These are phyloP conservation scores for Globisporangium uncinulatum DNA, from an alignment of 352 stramenopile species.

Conservation along the genomic window DNA sequence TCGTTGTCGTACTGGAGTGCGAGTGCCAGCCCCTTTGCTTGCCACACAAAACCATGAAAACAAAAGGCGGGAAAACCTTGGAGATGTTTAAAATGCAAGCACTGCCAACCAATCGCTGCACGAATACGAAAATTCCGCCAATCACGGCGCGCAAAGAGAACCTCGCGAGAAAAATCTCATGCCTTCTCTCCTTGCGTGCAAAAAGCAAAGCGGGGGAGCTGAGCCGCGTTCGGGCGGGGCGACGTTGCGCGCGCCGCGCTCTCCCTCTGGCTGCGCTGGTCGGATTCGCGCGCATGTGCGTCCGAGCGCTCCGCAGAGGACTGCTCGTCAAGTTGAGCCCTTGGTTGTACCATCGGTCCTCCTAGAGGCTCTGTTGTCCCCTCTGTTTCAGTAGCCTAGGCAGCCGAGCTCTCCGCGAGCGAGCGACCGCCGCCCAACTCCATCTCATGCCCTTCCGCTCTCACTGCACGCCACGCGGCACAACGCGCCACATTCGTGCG, in stretches of 20 bases:
- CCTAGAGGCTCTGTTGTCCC: background rate
- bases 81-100: background rate
- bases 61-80: background rate
- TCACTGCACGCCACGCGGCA: background rate
- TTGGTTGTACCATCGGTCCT: background rate
- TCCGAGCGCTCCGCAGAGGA: background rate
- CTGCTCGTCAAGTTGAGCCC: background rate
- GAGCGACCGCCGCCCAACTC: background rate
- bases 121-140: slow-evolving; percentile 18
- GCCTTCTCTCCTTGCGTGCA: too few species aligned
- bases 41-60: background rate
- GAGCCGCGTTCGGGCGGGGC: background rate
- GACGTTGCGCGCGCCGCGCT: background rate
- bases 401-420: background rate
- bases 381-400: background rate
- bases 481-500: background rate
- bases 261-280: background rate
- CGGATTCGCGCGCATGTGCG: background rate
- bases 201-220: background rate
- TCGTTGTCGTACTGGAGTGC: background rate
- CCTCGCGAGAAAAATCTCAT: slow-evolving; percentile 12
- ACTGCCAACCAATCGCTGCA: too few species aligned
- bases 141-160: slow-evolving; percentile 16
- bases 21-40: background rate
- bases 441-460: background rate